Evolutionary conservation across 495 filamentous ascomycete genomes (phyloP).

Genomic region (Aspergillus cavernicola): DNA sequence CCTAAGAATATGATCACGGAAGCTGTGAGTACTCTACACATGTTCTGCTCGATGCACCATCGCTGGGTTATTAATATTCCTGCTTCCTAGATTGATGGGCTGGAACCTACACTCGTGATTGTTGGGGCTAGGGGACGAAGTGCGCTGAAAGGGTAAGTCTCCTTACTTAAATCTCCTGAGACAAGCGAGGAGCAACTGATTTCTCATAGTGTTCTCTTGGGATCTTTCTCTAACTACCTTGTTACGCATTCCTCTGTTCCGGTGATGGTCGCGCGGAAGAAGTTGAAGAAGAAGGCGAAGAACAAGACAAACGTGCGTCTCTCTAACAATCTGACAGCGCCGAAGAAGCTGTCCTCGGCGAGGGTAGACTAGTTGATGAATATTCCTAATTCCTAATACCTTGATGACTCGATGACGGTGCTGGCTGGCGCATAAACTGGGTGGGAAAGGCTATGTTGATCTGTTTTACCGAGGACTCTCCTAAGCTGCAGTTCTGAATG

Average conservation of each 20-base stretch:
- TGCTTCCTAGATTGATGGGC: slow-evolving; percentile 67
- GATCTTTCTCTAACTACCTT: slow-evolving; percentile 95
- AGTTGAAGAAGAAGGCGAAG: slow-evolving; percentile 70
- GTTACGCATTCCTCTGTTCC: slow-evolving; percentile 96
- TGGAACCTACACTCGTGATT: slow-evolving; percentile 90
- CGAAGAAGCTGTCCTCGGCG: slow-evolving; percentile 59
- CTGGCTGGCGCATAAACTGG: slow-evolving; percentile 8
- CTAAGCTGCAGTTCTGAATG: background rate
- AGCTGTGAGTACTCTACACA: slow-evolving; percentile 51
- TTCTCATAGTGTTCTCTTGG: slow-evolving; percentile 70
- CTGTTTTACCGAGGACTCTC: background rate
- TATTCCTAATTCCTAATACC: background rate
- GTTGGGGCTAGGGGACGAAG: slow-evolving; percentile 85
- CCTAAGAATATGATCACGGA: slow-evolving; percentile 82
- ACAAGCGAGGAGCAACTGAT: background rate
- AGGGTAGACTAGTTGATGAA: slow-evolving; percentile 54
- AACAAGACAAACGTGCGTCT: slow-evolving; percentile 60
- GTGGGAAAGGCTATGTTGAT: background rate
- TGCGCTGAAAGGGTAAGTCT: slow-evolving; percentile 82
- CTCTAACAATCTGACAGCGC: slow-evolving; percentile 67
- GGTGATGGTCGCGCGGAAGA: slow-evolving; percentile 86
- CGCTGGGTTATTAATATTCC: slow-evolving; percentile 14
- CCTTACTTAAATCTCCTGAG: background rate
- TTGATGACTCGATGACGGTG: slow-evolving; percentile 6
- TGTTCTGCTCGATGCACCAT: background rate